Base-by-base conservation (phyloP, 371 early-diverging fungal genomes). In the Apophysomyces variabilis region DNA sequence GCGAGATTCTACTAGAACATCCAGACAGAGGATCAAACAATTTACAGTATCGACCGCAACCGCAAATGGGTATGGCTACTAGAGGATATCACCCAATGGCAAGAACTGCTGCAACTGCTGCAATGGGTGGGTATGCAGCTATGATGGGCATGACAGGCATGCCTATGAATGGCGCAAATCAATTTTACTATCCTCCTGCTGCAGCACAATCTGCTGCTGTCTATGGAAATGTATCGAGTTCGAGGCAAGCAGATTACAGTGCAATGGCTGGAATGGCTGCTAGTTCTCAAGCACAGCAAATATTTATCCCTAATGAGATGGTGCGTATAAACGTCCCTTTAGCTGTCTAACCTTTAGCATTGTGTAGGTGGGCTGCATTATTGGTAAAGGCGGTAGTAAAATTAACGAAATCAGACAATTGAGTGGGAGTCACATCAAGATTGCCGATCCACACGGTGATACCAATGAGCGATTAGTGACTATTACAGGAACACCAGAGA, bases 341-440 rank as follows among this genome's bases (percentile, higher is more conserved):
- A 3, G 7, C 7, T 50, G 21, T 50, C 54, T 50, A 26, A 50
- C 54, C 1, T 58, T 12, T 57, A 13, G 32, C 8, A 13, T 1
- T 13, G 16, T 45, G 1, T 67, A 82, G 82, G 82, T 93, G 32
- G 95, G 95, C 8, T 88, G 90, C 60, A 88, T 95, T 58, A 95
- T 95, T 76, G 95, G 95, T 68, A 93, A 92, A 71, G 89, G 89
- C 1, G 95, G 95, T n/a, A 81, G 80, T 38, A 90, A 90, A 74
- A 94, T 94, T 71, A 93, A 92, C 69, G 93, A 93, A 66, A 90
- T 95, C 45, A 85, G 95, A 60, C 85, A 88, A 43, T 66, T 85
- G 58, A 89, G 90, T 58, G 93, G 94, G 26, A 89, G 91, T 60
- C 88, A 90, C 66, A 90, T 94, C 77, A 89, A 89, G 70, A 89